Conservation (phyloP, 1,139 yeast species). For the Suzukiozyma palmioleophila region DNA sequence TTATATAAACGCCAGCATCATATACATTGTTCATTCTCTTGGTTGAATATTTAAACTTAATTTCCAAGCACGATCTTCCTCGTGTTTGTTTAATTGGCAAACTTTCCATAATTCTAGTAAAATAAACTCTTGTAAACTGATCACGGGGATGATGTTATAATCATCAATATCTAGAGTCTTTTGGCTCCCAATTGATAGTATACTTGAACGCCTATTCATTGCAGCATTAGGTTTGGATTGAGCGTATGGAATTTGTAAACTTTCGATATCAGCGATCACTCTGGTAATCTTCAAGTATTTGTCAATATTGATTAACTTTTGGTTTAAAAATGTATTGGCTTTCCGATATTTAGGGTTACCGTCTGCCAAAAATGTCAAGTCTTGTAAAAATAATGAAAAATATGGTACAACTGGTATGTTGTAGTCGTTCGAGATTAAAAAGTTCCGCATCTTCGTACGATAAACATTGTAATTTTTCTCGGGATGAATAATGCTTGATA, state of each 20-base stretch:
- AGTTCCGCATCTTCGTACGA: conserved; percentile 60
- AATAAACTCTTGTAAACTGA: conserved; percentile 58
- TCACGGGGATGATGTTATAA: conserved; percentile 36
- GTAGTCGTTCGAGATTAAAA: conserved; percentile 49
- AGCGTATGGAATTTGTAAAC: conserved; percentile 62
- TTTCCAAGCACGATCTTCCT: conserved; percentile 69
- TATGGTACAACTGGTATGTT: conserved; percentile 80
- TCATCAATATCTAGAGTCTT: conserved; percentile 18
- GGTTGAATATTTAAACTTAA: conserved; percentile 57
- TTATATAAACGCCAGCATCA: conserved; percentile 1
- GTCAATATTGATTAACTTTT: conserved; percentile 72
- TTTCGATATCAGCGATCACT: conserved; percentile 74
- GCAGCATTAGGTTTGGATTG: conserved; percentile 2
- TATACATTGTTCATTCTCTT: conserved; percentile 19
- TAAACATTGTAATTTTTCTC: conserved; percentile 78
- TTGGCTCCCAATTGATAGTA: conserved; percentile 13
- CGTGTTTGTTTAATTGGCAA: conserved; percentile 52
- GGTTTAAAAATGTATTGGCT: conserved; percentile 54
- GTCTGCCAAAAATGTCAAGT: conserved; percentile 80
- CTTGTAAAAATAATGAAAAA: conserved; percentile 78
- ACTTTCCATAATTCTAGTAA: conserved; percentile 69
- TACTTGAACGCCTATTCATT: conserved; percentile 11
- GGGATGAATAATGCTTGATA: conserved; percentile 74
- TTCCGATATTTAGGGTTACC: conserved; percentile 74
- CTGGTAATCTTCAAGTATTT: conserved; percentile 72